Conservation (phyloP, 768 basidiomycete species). For the Hericium coralloides region DNA sequence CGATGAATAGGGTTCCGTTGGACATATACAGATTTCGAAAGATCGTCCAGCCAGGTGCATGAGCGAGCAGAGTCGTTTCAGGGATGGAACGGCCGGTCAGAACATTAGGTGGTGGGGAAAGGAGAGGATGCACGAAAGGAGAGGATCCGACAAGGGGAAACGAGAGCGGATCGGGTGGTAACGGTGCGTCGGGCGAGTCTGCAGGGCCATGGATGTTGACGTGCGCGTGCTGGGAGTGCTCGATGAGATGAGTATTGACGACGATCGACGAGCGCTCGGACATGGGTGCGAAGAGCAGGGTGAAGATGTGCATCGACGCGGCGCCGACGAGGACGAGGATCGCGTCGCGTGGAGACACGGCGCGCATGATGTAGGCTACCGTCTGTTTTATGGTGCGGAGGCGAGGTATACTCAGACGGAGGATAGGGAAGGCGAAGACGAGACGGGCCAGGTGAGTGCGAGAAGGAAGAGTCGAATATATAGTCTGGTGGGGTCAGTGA, state of each 20-base stretch:
- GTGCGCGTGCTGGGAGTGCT: not conserved
- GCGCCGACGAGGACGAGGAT: slow-evolving; percentile 53
- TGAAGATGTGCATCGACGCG: slow-evolving; percentile 43
- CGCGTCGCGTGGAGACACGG: slow-evolving; percentile 46
- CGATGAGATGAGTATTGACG: slow-evolving; percentile 16
- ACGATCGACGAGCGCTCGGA: slow-evolving; percentile 1
- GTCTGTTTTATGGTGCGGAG: not conserved
- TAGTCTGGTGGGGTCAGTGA: no score
- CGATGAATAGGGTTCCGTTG: slow-evolving; percentile 70
- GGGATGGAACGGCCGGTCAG: slow-evolving; percentile 25
- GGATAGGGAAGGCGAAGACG: no score
- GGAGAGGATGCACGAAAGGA: not conserved
- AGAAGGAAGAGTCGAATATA: no score
- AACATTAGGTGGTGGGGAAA: not conserved
- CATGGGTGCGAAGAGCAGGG: slow-evolving; percentile 23
- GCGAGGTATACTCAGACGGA: not conserved
- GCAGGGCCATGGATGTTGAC: not conserved
- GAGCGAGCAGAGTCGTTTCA: slow-evolving; percentile 47
- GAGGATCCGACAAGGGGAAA: not conserved
- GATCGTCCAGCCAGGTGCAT: slow-evolving; percentile 80
- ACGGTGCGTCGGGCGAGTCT: not conserved
- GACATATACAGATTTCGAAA: slow-evolving; percentile 80
- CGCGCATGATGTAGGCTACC: slow-evolving; percentile 15
- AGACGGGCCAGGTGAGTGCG: no score
- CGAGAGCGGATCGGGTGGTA: not conserved